A percentile compares a stretch with the other conserved stretches of the same genome.
phyloP scores from a whole-genome alignment of 2,329 filamentous ascomycete genomes.

The Chaetomiaceae sp. region DNA sequence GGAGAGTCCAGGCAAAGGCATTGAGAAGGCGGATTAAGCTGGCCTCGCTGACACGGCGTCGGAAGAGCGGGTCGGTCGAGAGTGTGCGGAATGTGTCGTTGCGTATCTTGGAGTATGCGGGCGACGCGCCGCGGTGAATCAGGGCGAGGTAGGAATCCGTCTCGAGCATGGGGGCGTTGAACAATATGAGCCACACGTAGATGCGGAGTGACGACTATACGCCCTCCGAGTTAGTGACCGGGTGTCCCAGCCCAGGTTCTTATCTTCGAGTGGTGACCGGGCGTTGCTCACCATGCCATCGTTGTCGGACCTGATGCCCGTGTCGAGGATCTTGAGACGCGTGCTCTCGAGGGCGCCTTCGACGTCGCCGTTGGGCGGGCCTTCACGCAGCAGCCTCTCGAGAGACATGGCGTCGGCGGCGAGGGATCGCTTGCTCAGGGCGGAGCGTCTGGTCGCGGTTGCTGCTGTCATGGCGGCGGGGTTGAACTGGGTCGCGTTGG shows the following conservation, averaged over 20 bases:
- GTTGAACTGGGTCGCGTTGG: slow-evolving; percentile 26
- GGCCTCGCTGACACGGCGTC: slow-evolving; percentile 89
- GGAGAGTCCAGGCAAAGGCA: slow-evolving; percentile 87
- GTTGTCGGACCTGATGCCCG: slow-evolving; percentile 68
- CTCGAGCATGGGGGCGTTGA: slow-evolving; percentile 77
- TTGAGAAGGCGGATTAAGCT: slow-evolving; percentile 92
- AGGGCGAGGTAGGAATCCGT: slow-evolving; percentile 87
- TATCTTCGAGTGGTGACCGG: neutral
- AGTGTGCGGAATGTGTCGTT: slow-evolving; percentile 98
- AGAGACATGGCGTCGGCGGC: slow-evolving; percentile 56
- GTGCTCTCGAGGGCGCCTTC: slow-evolving; percentile 63
- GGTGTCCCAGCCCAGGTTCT: too few relatives aligned
- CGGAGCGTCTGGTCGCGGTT: slow-evolving; percentile 38
- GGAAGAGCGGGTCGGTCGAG: slow-evolving; percentile 95
- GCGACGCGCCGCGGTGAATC: slow-evolving; percentile 87
- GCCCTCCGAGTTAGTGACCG: slow-evolving; percentile 1
- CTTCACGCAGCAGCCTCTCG: slow-evolving; percentile 74
- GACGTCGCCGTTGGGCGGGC: slow-evolving; percentile 67
- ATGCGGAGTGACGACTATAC: slow-evolving; percentile 84
- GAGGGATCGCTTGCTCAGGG: slow-evolving; percentile 41
- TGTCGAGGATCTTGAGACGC: slow-evolving; percentile 67
- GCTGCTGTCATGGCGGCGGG: slow-evolving; percentile 22
- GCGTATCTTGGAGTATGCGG: slow-evolving; percentile 93
- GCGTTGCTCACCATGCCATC: slow-evolving; percentile 67
- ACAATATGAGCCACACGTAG: slow-evolving; percentile 92